Evolutionary conservation across 257 asterid species (phyloP), one percentile per base, ranked within the genome.

Genomic region (Penstemon newberryi): DNA sequence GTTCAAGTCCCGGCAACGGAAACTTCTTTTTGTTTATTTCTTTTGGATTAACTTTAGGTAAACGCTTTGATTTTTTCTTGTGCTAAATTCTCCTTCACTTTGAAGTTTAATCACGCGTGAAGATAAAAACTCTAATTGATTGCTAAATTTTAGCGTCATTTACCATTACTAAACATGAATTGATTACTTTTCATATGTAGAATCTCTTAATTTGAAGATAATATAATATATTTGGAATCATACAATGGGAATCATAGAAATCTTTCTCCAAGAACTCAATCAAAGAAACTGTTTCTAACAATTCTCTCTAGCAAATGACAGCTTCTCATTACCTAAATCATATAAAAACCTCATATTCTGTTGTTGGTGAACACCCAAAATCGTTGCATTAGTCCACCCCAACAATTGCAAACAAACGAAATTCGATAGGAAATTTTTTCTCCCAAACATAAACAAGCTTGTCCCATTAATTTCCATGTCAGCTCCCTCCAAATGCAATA

Each of bases 1-100:
- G 96, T 92, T 89, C 94, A 57, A 85, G 86, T 84, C 92, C 95
- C 95, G 95, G 93, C 91, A 89, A 89, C 91, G 93, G 93, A 92
- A 87, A 0, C 33, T 25, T 25, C 33, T 25, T 25, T 25, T 25
- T 25, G 33, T 25, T 15, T 15, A 15, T 15, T 15, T 15, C 18
- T 15, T 15, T 15, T 15, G 18, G 18, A 15, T 15, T 15, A 15
- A 15, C 18, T 15, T 15, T 15, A 15, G 18, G 18, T 15, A 15
- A 15, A 15, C 18, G 18, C 18, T 15, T 15, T 15, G 18, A 15
- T 15, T 15, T 15, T 15, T 15, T 15, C 18, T 15, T 15, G 18
- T 15, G 18, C 18, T 15, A 15, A 15, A 15, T 15, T 15, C 18
- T 15, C 18, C 18, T 15, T 15, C 18, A 15, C 18, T 15, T 15